Percentiles rank a stretch among this genome's conserved stretches.
Evolutionary conservation across 2,329 filamentous ascomycete genomes (phyloP).

Genomic region (Karstenula rhodostoma): DNA sequence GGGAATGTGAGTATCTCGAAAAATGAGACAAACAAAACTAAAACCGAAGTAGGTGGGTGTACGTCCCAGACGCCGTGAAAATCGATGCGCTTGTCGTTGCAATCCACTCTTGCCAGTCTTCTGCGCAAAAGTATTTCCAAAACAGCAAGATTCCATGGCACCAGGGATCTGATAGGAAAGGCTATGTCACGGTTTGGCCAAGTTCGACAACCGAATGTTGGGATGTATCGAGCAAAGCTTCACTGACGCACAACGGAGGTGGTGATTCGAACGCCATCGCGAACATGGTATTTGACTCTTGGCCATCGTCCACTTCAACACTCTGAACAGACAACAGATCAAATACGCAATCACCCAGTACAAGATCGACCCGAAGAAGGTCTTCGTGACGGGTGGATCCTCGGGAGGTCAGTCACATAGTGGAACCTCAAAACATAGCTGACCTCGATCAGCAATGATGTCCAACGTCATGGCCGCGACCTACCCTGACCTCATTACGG

Average conservation of each 20-base stretch:
- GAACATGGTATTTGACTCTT: constrained; percentile 55
- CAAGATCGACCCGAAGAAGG: constrained; percentile 58
- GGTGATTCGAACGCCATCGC: constrained; percentile 65
- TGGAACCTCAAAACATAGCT: neutral
- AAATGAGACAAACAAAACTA: neutral
- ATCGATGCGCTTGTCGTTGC: constrained; percentile 39
- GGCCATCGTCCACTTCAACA: no score
- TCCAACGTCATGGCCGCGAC: constrained; percentile 58
- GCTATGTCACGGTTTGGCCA: constrained; percentile 43
- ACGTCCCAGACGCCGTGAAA: constrained; percentile 37
- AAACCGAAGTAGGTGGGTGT: constrained; percentile 36
- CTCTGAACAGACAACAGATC: constrained; percentile 40
- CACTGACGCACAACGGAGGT: constrained; percentile 65
- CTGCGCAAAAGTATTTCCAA: constrained; percentile 39
- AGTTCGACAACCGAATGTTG: constrained; percentile 57
- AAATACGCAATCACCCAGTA: constrained; percentile 63
- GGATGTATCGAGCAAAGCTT: constrained; percentile 64
- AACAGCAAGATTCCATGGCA: constrained; percentile 42
- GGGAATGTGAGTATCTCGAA: constrained; percentile 30
- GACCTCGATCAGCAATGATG: constrained; percentile 35
- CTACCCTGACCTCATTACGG: constrained; percentile 63
- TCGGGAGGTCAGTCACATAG: constrained; percentile 49
- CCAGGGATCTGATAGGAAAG: constrained; percentile 39
- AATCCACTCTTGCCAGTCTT: constrained; percentile 43
- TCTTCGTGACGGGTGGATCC: constrained; percentile 64